Conservation (phyloP, 2,329 filamentous ascomycete species). For the Polytolypa hystricis region DNA sequence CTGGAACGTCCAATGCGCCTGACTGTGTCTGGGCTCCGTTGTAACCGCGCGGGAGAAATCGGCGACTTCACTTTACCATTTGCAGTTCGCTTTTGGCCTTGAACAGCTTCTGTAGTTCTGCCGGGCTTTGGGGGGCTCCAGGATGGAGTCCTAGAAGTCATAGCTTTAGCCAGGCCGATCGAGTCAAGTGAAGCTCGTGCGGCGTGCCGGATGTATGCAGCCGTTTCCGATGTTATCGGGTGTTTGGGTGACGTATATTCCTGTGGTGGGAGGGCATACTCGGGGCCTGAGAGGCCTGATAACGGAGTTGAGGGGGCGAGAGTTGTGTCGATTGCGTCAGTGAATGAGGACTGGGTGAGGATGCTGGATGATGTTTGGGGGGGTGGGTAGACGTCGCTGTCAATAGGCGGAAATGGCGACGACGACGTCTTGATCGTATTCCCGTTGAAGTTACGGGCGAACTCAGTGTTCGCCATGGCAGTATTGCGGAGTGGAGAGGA, state of each 20-base stretch:
- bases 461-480: neutral
- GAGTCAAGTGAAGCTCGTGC: slow-evolving; percentile 3
- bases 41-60: slow-evolving; percentile 11
- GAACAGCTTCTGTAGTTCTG: slow-evolving; percentile 9
- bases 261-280: neutral
- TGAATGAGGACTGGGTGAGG: slow-evolving; percentile 10
- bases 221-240: neutral
- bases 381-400: slow-evolving; percentile 2
- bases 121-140: slow-evolving; percentile 9
- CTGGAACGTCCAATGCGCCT: slow-evolving; percentile 49
- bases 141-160: slow-evolving; percentile 8
- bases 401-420: slow-evolving; percentile 2
- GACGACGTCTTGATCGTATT: slow-evolving; percentile 1
- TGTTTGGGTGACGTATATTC: neutral
- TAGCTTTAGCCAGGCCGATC: slow-evolving; percentile 10
- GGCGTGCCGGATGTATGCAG: neutral
- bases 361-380: slow-evolving; percentile 10
- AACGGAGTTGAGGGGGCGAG: slow-evolving; percentile 10
- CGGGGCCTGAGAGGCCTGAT: slow-evolving; percentile 6
- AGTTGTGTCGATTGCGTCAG: slow-evolving; percentile 8
- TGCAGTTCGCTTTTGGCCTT: slow-evolving; percentile 61
- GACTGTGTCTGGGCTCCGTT: slow-evolving; percentile 22
- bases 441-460: neutral
- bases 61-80: slow-evolving; percentile 58
- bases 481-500: neutral